Conservation (phyloP, 768 basidiomycete genomes). For the Leccinum boreale region DNA sequence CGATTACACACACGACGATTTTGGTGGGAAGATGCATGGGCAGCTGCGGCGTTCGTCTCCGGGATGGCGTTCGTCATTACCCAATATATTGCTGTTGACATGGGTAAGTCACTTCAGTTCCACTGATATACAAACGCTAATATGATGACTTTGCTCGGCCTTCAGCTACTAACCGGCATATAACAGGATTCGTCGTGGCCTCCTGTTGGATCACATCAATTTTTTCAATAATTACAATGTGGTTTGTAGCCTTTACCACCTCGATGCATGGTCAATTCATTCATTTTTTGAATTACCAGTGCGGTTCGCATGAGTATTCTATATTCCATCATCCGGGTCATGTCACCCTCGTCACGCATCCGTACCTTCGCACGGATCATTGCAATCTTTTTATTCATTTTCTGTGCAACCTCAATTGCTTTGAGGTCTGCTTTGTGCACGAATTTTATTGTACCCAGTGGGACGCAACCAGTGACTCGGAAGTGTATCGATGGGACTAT, state of each 20-base stretch:
- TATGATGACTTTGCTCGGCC: neutral
- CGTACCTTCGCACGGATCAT: neutral
- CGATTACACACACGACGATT: constrained; percentile 12
- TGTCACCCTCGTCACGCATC: neutral
- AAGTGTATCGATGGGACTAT: neutral
- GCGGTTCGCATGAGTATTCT: neutral
- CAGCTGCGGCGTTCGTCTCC: neutral
- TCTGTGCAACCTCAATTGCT: neutral
- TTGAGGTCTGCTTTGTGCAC: neutral
- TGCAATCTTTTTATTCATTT: neutral
- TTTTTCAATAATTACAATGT: neutral
- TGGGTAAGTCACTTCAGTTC: neutral
- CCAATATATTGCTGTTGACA: neutral
- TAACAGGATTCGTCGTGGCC: neutral
- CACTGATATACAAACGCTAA: neutral
- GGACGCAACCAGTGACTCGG: neutral
- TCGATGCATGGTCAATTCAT: neutral
- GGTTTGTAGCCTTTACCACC: neutral
- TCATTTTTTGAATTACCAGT: neutral
- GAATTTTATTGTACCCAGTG: neutral
- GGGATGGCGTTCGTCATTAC: neutral
- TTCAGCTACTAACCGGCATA: neutral
- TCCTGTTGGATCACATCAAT: neutral
- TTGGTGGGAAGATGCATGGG: constrained; percentile 28
- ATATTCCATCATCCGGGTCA: neutral